Evolutionary conservation across 2,329 filamentous ascomycete species (phyloP).

Genomic region (Chaetomium sp.): DNA sequence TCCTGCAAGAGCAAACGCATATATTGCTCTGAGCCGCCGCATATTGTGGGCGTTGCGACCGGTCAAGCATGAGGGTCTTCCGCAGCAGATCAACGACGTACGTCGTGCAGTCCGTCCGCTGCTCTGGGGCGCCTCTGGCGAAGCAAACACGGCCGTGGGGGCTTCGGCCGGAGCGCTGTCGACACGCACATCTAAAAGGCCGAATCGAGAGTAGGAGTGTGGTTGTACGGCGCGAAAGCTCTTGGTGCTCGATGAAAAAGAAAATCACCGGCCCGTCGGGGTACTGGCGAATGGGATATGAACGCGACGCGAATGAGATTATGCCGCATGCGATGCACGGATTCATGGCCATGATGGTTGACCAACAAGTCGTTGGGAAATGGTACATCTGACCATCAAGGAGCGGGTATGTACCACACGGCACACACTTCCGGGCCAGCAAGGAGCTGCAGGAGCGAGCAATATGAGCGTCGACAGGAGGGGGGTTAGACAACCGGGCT

Average conservation of each 20-base stretch:
- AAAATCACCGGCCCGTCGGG: not conserved
- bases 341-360: slow-evolving; percentile 5
- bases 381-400: not conserved
- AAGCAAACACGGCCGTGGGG: slow-evolving; percentile 10
- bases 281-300: slow-evolving; percentile 13
- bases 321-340: slow-evolving; percentile 14
- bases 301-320: slow-evolving; percentile 11
- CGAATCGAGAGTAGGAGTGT: slow-evolving; percentile 16
- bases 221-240: slow-evolving; percentile 18
- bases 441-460: not conserved
- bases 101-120: slow-evolving; percentile 5
- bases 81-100: slow-evolving; percentile 17
- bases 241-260: not conserved
- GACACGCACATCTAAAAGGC: not conserved
- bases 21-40: not conserved
- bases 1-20: slow-evolving; percentile 20
- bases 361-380: not conserved
- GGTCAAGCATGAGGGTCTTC: slow-evolving; percentile 2
- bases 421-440: not conserved
- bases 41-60: not conserved
- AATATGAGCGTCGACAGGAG: not conserved
- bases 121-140: not conserved
- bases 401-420: slow-evolving; percentile 11
- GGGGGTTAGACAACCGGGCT: not conserved
- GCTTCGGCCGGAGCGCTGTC: slow-evolving; percentile 25